These are phyloP conservation scores for Cucurbita moschata DNA, from an alignment of 306 rosid species.

Conservation along the genomic window DNA sequence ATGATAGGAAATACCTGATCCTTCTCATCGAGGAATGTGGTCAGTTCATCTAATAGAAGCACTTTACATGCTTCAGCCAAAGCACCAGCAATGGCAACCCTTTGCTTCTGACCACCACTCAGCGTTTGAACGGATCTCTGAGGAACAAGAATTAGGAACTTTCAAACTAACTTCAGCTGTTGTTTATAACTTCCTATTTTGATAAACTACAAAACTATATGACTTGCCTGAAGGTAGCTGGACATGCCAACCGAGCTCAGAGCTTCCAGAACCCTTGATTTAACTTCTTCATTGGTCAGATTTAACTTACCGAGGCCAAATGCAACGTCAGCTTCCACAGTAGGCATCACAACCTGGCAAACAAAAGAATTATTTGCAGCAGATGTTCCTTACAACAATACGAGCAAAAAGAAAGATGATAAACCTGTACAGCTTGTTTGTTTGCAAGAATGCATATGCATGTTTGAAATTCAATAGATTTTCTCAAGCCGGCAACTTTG, in stretches of 20 bases:
- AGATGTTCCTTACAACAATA: background rate
- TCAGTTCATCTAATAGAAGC: slow-evolving; percentile 69
- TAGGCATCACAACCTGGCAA: slow-evolving; percentile 77
- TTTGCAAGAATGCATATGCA: background rate
- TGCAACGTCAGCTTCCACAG: slow-evolving; percentile 76
- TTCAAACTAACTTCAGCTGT: background rate
- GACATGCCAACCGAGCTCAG: slow-evolving; percentile 54
- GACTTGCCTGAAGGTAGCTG: slow-evolving; percentile 52
- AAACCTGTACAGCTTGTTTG: background rate
- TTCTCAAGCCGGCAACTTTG: background rate
- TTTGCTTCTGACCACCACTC: slow-evolving; percentile 88
- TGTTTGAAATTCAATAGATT: background rate
- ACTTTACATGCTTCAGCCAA: slow-evolving; percentile 81
- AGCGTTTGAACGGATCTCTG: slow-evolving; percentile 84
- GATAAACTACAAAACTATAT: background rate
- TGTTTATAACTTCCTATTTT: background rate
- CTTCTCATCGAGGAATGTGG: slow-evolving; percentile 69
- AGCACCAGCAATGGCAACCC: slow-evolving; percentile 89
- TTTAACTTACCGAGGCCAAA: slow-evolving; percentile 77
- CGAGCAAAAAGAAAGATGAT: background rate
- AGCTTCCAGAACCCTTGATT: slow-evolving; percentile 51
- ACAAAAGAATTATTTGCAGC: background rate
- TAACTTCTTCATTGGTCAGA: slow-evolving; percentile 46
- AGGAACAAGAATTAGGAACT: background rate
- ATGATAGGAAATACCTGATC: slow-evolving; percentile 47